Evolutionary conservation across 2,329 filamentous ascomycete genomes (phyloP), one percentile per base, ranked within the genome.

Genomic region (Bipolaris sorokiniana): DNA sequence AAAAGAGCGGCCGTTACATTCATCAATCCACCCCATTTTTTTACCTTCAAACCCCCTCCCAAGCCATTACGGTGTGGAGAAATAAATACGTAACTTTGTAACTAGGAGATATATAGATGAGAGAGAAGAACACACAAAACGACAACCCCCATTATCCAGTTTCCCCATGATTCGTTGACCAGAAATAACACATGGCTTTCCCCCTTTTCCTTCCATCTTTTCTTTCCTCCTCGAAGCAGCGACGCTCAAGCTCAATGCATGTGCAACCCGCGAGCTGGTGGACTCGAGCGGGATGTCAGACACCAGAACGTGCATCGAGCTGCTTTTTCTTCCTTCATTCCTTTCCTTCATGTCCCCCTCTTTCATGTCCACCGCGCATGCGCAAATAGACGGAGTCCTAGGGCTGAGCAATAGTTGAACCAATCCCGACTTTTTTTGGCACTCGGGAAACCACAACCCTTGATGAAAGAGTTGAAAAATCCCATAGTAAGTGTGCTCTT

Each of bases 351-450:
- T 36, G 10, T 58, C 53, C n/a, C n/a, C n/a, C n/a, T n/a, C 59
- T 42, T 54, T 49, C 53, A 38, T 33, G 56, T 67, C 65, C 67
- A 51, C 49, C 64, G 57, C 62, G 58, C 54, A 68, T 59, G 59
- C 66, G 67, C 20, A 48, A 48, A 16, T 45, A 53, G 63, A 65
- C 68, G 58, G 66, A 75, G 75, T 77, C 72, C 75, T 66, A 77
- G 73, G 74, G 75, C 70, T 65, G 66, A 70, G 72, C 65, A 64
- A 63, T 65, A n/a, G 57, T 70, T 70, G 73, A 72, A 76, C 74
- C 75, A 67, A 72, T 73, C 69, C 26, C 58, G 56, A 59, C 58
- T 28, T 28, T 26, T 23, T 7, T 28, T 64, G 33, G 48, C 36
- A 15, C 47, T 48, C 54, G n/a, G 5, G 10, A 22, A 28, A 37